Base-by-base conservation (phyloP, 345 rosid genomes). In the Carallia pectinifolia region DNA sequence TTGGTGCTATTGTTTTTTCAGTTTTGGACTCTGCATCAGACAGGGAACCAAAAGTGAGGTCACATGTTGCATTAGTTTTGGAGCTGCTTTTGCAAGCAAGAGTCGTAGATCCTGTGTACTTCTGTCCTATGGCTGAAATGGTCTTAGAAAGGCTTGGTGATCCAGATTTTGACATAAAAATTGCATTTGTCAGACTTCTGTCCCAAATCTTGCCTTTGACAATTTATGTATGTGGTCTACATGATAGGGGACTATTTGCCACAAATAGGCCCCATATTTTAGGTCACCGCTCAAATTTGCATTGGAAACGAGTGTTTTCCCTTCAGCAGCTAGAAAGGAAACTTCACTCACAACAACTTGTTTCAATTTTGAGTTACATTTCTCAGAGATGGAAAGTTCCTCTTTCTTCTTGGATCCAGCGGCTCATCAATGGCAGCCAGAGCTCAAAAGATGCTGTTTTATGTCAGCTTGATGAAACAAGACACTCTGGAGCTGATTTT, bases 371-470 rank as follows among this genome's bases (percentile, higher is more conserved):
- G 85, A 90, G 96, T 76, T 93, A 93, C 82, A 84, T 93, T 76
- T 90, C 92, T 17, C 97, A 90, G 71, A 86, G 97, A 81, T 89
- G 90, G 97, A 93, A 90, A 76, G 89, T 79, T 60, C 92, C 92
- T 58, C 92, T 90, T 81, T 77, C 98, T 71, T 80, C 88, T 74
- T 93, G 97, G 98, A 85, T 89, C 75, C 89, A 87, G 67, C 79
- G 93, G 80, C 88, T 93, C 50, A 80, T 90, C 48, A 80, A 77
- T 66, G 80, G 77, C 68, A 82, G 92, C 74, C 77, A 65, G 68
- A 85, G 77, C 74, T 68, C 89, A 58, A 82, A 80, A 72, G 89
- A 88, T 59, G 53, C 64, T 71, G 66, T 67, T 61, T 58, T 67
- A 18, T 81, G 85, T 77, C 85, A 86, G 54, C 77, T 71, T 68